These are phyloP conservation scores for Talaromyces sp. DNA, from an alignment of 2,329 filamentous ascomycete genomes.

Conservation along the genomic window DNA sequence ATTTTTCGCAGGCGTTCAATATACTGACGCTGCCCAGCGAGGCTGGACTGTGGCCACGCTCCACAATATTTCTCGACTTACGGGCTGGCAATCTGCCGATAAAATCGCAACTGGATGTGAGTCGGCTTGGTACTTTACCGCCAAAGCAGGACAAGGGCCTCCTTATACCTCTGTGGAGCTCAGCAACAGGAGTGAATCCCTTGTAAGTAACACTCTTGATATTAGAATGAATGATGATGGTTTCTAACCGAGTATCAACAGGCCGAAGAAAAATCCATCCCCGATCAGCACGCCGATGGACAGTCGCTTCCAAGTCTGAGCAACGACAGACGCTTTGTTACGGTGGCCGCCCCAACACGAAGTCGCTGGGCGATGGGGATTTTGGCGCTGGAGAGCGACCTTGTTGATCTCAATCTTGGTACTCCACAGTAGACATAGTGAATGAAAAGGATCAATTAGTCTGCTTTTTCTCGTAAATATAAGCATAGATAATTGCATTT, in stretches of 20 bases:
- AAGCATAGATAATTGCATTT: no score
- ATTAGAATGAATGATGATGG: neutral
- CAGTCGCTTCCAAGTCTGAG: neutral
- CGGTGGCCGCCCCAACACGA: neutral
- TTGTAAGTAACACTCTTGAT: neutral
- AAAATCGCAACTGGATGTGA: conserved; percentile 83
- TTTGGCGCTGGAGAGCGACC: conserved; percentile 10
- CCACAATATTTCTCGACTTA: conserved; percentile 70
- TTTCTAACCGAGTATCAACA: neutral
- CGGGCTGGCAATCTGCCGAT: conserved; percentile 80
- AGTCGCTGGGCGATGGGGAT: conserved; percentile 11
- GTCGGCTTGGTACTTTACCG: conserved; percentile 73
- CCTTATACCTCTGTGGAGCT: conserved; percentile 54
- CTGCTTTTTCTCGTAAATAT: no score
- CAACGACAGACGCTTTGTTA: conserved; percentile 12
- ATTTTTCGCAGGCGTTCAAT: conserved; percentile 84
- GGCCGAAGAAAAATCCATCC: neutral
- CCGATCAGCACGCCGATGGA: neutral
- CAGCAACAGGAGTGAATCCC: neutral
- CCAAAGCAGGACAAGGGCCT: conserved; percentile 68
- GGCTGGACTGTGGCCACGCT: conserved; percentile 72
- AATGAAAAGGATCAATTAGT: no score
- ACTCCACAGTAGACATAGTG: neutral
- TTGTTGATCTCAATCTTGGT: conserved; percentile 4
- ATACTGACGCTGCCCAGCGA: conserved; percentile 65